Base-by-base conservation (phyloP, 2,329 filamentous ascomycete genomes). In the Sphaerulina musiva region DNA sequence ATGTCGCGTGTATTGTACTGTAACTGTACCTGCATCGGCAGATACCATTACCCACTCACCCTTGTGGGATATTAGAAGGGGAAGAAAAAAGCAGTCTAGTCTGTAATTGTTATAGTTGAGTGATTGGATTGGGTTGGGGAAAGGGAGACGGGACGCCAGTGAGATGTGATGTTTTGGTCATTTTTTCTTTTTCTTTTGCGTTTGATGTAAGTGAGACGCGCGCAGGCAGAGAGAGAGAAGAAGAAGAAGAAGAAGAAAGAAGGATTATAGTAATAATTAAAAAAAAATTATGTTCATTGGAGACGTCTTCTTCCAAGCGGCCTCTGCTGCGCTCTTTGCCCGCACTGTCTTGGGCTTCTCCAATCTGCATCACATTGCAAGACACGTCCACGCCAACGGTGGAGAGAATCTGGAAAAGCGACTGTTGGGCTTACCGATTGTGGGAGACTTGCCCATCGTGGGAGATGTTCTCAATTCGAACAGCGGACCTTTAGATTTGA, bases 111-210 rank as follows among this genome's bases (percentile, higher is more conserved):
- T n/a, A n/a, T n/a, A n/a, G n/a, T n/a, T n/a, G n/a, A n/a, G n/a
- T n/a, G n/a, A n/a, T n/a, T n/a, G n/a, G 32, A 6, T 6, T 34
- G 32, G 6, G 6, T 34, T 34, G 34, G 40, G 14, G 40, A 46
- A 26, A 51, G 56, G 14, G 48, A 34, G n/a, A n/a, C n/a, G n/a
- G n/a, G 26, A 56, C 39, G 36, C 58, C 55, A 59, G 55, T 54
- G 17, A 54, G 51, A 48, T 46, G 23, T 14, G 39, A 29, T 12
- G 46, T 49, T 48, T 52, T 54, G 55, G 53, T 57, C 53, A 54
- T 57, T 50, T 38, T 38, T 43, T 29, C 14, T 29, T n/a, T n/a
- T n/a, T n/a, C n/a, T n/a, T n/a, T n/a, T n/a, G n/a, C n/a, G n/a
- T n/a, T n/a, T n/a, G n/a, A n/a, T n/a, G n/a, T n/a, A n/a, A n/a